These are phyloP conservation scores for Tricholoma terreum DNA, from an alignment of 768 basidiomycete species.

Conservation along the genomic window DNA sequence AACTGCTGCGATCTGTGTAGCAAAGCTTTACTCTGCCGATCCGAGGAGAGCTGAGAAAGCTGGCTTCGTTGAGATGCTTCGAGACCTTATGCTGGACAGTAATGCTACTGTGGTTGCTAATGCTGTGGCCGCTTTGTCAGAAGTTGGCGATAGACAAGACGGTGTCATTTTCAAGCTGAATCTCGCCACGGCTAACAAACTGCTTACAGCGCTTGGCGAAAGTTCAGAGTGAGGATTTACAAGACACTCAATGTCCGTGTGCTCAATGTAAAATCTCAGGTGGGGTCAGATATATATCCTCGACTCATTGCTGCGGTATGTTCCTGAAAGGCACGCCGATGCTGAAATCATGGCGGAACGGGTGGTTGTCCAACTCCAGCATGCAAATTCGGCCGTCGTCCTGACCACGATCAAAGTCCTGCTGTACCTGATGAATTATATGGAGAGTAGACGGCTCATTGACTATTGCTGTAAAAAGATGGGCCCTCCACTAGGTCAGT, in stretches of 20 bases:
- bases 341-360: constrained; percentile 96
- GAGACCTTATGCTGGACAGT: constrained; percentile 87
- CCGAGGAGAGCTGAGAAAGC: constrained; percentile 82
- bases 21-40: constrained; percentile 90
- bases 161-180: constrained; percentile 93
- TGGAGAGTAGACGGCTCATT: constrained; percentile 83
- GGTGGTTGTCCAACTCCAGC: constrained; percentile 88
- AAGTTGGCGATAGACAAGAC: constrained; percentile 93
- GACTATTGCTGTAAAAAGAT: constrained; percentile 95
- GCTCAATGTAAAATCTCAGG: constrained; percentile 38
- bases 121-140: constrained; percentile 93
- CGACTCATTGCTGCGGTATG: constrained; percentile 88
- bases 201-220: constrained; percentile 88
- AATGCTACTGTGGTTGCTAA: constrained; percentile 98
- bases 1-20: constrained; percentile 96
- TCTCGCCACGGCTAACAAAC: constrained; percentile 80
- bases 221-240: constrained; percentile 84
- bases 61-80: constrained; percentile 86
- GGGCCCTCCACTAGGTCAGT: constrained; percentile 90
- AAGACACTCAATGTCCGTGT: not conserved
- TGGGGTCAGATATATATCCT: constrained; percentile 99
- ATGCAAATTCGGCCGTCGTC: constrained; percentile 99
- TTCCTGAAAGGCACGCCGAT: constrained; percentile 84
- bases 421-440: constrained; percentile 98
- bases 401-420: constrained; percentile 96